Evolutionary conservation across 768 basidiomycete species (phyloP).

Genomic region (Termitomyces sp.): DNA sequence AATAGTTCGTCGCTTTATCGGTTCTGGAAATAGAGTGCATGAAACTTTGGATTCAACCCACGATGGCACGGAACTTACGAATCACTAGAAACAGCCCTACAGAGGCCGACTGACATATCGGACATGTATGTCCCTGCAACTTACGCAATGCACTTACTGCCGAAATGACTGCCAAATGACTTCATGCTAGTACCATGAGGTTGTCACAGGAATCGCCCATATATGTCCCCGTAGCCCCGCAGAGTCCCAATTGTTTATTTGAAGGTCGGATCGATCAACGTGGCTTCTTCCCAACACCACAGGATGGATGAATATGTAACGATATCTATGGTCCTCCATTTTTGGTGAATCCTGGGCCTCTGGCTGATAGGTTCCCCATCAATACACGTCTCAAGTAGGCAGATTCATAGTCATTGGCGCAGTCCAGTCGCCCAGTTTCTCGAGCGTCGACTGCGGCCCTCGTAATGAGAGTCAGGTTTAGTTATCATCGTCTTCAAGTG

Average conservation of each 20-base stretch:
- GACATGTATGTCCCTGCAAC: not conserved
- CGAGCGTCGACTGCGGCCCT: too few relatives aligned
- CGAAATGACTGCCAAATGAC: not conserved
- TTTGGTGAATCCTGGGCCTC: too few relatives aligned
- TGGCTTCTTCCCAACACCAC: not conserved
- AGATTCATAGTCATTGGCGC: too few relatives aligned
- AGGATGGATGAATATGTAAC: not conserved
- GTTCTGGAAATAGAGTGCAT: not conserved
- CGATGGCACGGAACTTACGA: not conserved
- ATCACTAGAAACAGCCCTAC: not conserved
- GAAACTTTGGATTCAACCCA: not conserved
- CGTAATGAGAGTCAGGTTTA: too few relatives aligned
- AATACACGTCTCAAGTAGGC: too few relatives aligned
- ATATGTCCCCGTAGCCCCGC: not conserved
- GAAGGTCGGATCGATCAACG: not conserved
- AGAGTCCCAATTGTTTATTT: not conserved
- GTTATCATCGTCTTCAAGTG: too few relatives aligned
- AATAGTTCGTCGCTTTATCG: not conserved
- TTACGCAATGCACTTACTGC: not conserved
- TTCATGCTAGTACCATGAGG: not conserved
- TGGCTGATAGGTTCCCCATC: not conserved
- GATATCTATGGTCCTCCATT: not conserved
- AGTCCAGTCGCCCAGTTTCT: too few relatives aligned
- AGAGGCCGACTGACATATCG: not conserved
- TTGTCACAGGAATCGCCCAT: not conserved